Conservation (phyloP, 2,329 filamentous ascomycete genomes). For the Tolypocladium inflatum region DNA sequence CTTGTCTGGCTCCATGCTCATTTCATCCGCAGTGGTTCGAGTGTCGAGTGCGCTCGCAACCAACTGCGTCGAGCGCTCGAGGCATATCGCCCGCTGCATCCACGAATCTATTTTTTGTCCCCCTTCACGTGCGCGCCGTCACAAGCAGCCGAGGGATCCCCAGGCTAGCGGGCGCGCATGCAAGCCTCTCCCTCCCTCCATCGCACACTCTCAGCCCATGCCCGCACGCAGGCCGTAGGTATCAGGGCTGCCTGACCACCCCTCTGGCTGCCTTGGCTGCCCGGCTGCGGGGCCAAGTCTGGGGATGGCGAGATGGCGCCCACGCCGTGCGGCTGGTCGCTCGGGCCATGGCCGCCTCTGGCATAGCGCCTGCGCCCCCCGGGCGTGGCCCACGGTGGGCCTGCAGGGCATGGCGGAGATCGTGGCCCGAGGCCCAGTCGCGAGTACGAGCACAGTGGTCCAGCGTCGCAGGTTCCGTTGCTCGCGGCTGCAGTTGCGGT, state of each 20-base stretch:
- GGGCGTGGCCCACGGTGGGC: neutral
- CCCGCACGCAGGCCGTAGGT: neutral
- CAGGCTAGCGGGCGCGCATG: constrained; percentile 3
- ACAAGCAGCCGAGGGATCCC: constrained; percentile 10
- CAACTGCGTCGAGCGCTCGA: no score
- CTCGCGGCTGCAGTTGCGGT: neutral
- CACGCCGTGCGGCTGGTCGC: neutral
- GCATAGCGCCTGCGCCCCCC: constrained; percentile 1
- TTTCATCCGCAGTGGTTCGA: neutral
- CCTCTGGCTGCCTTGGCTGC: neutral
- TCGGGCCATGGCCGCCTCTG: constrained; percentile 4
- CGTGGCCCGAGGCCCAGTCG: neutral
- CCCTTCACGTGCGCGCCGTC: neutral
- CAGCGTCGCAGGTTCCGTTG: neutral
- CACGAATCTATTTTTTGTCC: neutral
- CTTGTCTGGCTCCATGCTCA: neutral
- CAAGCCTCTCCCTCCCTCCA: neutral
- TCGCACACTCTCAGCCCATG: neutral
- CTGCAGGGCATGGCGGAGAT: constrained; percentile 3
- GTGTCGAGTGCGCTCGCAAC: no score
- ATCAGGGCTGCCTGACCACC: neutral
- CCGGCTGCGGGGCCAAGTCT: constrained; percentile 4
- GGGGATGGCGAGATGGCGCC: constrained; percentile 4
- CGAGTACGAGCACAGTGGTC: neutral
- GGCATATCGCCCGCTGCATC: neutral